phyloP scores from a whole-genome alignment of 2,329 filamentous ascomycete species.

The Hirsutella minnesotensis region DNA sequence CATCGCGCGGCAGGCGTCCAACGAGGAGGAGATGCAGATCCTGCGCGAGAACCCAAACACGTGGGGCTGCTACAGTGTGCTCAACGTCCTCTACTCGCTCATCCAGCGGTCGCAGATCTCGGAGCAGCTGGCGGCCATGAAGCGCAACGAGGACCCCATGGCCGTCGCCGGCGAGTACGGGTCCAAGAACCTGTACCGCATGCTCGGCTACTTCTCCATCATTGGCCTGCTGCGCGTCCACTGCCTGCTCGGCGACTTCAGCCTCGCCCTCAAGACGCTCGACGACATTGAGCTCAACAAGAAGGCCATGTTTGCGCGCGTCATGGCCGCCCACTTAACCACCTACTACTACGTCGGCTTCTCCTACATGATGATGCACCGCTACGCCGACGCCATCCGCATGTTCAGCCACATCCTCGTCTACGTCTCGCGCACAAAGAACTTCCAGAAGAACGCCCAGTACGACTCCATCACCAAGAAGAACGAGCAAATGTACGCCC shows the following conservation, averaged over 20 bases:
- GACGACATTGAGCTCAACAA: conserved; percentile 99
- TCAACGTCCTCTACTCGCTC: conserved; percentile 97
- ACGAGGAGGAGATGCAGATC: conserved; percentile 84
- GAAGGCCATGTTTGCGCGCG: conserved; percentile 98
- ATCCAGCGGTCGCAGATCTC: conserved; percentile 98
- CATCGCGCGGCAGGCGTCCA: conserved; percentile 69
- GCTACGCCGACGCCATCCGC: conserved; percentile 97
- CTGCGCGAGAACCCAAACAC: conserved; percentile 96
- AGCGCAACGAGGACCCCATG: conserved; percentile 81
- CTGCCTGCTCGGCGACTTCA: conserved; percentile 94
- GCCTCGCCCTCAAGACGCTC: conserved; percentile 93
- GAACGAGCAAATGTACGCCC: conserved; percentile 99
- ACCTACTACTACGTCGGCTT: conserved; percentile 99
- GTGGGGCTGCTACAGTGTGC: conserved; percentile 98
- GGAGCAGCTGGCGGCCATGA: conserved; percentile 90
- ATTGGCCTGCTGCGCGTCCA: conserved; percentile 94
- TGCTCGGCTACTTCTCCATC: conserved; percentile 99
- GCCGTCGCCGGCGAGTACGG: conserved; percentile 92
- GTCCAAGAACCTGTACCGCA: conserved; percentile 85
- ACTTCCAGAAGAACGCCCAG: conserved; percentile 98
- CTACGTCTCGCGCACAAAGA: conserved; percentile 98
- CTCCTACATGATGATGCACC: conserved; percentile 99
- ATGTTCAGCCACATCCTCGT: conserved; percentile 99
- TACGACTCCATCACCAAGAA: conserved; percentile 99
- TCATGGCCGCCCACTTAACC: conserved; percentile 99